phyloP scores from a whole-genome alignment of 768 basidiomycete species.

The Polyporus arcularius region DNA sequence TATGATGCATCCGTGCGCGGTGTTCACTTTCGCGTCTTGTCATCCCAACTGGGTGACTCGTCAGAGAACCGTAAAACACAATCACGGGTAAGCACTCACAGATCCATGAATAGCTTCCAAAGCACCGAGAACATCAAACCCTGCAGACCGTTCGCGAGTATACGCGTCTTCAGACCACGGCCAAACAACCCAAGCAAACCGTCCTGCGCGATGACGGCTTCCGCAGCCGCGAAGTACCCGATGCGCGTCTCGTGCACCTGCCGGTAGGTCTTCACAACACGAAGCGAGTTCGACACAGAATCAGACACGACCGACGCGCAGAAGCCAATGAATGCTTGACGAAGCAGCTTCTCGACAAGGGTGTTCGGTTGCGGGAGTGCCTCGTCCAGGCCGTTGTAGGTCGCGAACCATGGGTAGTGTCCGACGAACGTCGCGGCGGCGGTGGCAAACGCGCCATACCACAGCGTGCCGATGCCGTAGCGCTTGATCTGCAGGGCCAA shows the following conservation, averaged over 20 bases:
- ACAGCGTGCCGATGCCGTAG: constrained; percentile 77
- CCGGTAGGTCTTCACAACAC: constrained; percentile 94
- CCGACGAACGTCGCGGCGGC: constrained; percentile 94
- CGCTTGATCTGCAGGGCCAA: constrained; percentile 52
- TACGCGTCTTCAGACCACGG: constrained; percentile 86
- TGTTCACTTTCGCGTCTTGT: background rate
- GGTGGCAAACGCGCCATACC: constrained; percentile 92
- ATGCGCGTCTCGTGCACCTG: constrained; percentile 86
- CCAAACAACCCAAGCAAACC: constrained; percentile 83
- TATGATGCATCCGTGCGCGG: background rate
- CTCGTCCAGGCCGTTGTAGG: constrained; percentile 78
- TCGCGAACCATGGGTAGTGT: constrained; percentile 88
- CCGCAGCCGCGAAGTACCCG: constrained; percentile 76
- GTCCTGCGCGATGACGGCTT: constrained; percentile 72
- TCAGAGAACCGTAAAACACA: background rate
- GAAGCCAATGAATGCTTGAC: constrained; percentile 93
- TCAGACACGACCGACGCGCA: constrained; percentile 84
- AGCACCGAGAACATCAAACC: constrained; percentile 89
- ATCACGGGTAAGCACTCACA: constrained; percentile 59
- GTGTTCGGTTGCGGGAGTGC: constrained; percentile 59
- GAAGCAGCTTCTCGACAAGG: constrained; percentile 57
- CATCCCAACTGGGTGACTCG: background rate
- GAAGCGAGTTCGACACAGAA: constrained; percentile 82
- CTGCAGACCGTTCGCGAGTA: constrained; percentile 89
- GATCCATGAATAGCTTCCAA: constrained; percentile 88